A percentile compares a stretch with the other conserved stretches of the same genome.
These are phyloP conservation scores for Penicillium ucsense DNA, from an alignment of 495 filamentous ascomycete species.

Conservation along the genomic window DNA sequence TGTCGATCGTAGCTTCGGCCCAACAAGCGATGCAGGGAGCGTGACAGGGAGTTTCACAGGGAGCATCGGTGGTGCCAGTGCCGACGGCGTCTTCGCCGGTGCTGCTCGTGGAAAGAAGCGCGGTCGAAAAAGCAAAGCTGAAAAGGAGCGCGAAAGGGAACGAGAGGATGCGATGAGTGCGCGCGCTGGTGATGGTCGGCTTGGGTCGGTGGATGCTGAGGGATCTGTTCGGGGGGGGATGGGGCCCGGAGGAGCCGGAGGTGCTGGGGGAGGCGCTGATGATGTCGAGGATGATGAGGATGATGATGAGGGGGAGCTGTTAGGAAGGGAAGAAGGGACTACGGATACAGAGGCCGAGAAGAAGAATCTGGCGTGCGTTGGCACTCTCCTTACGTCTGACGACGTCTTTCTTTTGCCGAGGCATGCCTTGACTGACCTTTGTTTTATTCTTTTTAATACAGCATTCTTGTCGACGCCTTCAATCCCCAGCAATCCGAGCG, in stretches of 20 bases:
- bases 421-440: no score
- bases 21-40: conserved; percentile 55
- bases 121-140: conserved; percentile 54
- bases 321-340: conserved; percentile 51
- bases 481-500: conserved; percentile 57
- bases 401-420: no score
- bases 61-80: conserved; percentile 45
- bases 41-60: conserved; percentile 55
- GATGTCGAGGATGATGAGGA: conserved; percentile 59
- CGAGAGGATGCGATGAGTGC: conserved; percentile 42
- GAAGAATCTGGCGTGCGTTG: conserved; percentile 53
- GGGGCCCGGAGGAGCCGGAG: conserved; percentile 8
- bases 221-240: conserved; percentile 36
- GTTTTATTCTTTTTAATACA: conserved; percentile 12
- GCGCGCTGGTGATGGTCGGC: conserved; percentile 39
- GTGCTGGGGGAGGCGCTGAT: conserved; percentile 40
- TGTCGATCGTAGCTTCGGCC: conserved; percentile 53
- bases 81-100: conserved; percentile 32
- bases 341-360: conserved; percentile 59
- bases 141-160: conserved; percentile 34
- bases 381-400: neutral
- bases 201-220: conserved; percentile 31
- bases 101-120: conserved; percentile 46
- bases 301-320: conserved; percentile 52
- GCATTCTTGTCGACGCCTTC: conserved; percentile 61